Percentiles rank a stretch among this genome's conserved stretches.
Evolutionary conservation across 768 basidiomycete species (phyloP).

Genomic region (Termitomyces sp.): DNA sequence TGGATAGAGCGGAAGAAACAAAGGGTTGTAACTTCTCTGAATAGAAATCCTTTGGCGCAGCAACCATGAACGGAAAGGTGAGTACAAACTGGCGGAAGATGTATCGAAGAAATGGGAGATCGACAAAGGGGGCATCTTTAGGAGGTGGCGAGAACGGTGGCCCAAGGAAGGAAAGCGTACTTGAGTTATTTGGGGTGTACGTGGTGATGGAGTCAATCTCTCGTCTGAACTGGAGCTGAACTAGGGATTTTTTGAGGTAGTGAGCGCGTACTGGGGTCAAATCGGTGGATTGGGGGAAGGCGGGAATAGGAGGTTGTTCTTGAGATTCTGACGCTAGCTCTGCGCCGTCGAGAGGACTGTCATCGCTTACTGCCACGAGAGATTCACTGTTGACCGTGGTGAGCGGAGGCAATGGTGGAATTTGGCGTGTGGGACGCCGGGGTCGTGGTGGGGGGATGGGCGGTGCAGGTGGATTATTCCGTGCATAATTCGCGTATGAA

Average conservation of each 20-base stretch:
- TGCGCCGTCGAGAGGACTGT: neutral
- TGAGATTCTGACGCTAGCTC: neutral
- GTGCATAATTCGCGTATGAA: neutral
- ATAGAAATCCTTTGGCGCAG: slow-evolving; percentile 90
- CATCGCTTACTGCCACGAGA: neutral
- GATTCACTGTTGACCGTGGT: slow-evolving; percentile 5
- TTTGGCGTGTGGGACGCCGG: slow-evolving; percentile 13
- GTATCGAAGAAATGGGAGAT: slow-evolving; percentile 86
- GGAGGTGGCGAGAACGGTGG: slow-evolving; percentile 77
- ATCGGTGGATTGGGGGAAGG: slow-evolving; percentile 14
- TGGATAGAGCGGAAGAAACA: slow-evolving; percentile 72
- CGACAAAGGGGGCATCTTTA: slow-evolving; percentile 48
- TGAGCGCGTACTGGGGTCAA: slow-evolving; percentile 91
- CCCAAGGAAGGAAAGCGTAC: slow-evolving; percentile 83
- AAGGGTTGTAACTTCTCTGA: slow-evolving; percentile 95
- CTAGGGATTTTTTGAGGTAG: slow-evolving; percentile 95
- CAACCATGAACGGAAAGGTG: slow-evolving; percentile 90
- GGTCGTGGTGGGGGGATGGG: slow-evolving; percentile 5
- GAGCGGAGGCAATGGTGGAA: slow-evolving; percentile 11
- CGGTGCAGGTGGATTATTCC: neutral
- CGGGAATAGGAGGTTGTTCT: neutral
- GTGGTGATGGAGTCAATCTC: slow-evolving; percentile 71
- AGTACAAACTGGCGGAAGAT: slow-evolving; percentile 91
- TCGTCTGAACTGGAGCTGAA: slow-evolving; percentile 77
- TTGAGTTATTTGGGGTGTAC: slow-evolving; percentile 40